These are phyloP conservation scores for Malassezia restricta DNA, from an alignment of 1,284 basidiomycete species.

Conservation along the genomic window DNA sequence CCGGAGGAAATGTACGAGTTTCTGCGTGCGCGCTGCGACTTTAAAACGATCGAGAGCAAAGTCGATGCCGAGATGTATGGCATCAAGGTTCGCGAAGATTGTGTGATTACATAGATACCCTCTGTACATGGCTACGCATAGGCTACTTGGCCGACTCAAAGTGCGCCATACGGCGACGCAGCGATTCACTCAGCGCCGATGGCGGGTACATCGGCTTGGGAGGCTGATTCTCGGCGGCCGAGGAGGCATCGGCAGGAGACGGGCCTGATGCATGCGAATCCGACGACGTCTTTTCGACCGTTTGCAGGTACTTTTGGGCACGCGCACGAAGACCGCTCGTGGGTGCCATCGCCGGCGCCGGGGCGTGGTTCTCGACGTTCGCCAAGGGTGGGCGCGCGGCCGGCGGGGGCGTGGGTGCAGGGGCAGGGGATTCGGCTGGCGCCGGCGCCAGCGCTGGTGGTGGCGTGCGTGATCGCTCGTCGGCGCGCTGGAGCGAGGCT, in stretches of 20 bases:
- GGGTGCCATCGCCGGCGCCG: background rate
- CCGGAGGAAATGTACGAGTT: constrained; percentile 59
- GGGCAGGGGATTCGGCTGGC: background rate
- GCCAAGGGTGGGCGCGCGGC: constrained; percentile 1
- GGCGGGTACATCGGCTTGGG: constrained; percentile 3
- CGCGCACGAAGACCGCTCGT: constrained; percentile 9
- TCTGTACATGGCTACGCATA: background rate
- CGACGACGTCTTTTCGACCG: background rate
- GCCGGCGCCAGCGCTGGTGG: background rate
- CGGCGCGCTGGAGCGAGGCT: constrained; percentile 7
- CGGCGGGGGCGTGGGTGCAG: background rate
- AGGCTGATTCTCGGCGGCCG: constrained; percentile 1
- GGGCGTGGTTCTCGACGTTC: background rate
- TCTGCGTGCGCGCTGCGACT: constrained; percentile 28
- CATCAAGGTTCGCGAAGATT: constrained; percentile 41
- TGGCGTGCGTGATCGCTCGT: constrained; percentile 14
- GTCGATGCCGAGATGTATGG: constrained; percentile 45
- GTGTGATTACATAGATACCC: constrained; percentile 20
- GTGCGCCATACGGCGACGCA: constrained; percentile 10
- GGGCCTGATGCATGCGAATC: background rate
- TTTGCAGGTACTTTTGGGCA: constrained; percentile 13
- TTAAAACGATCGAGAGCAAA: constrained; percentile 35
- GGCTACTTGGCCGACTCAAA: constrained; percentile 4
- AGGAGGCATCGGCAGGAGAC: background rate
- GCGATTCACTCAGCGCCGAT: constrained; percentile 10